A percentile compares a stretch with the other conserved stretches of the same genome.
Conservation (phyloP, 352 stramenopile genomes). For the Phytopythium oedochilum region DNA sequence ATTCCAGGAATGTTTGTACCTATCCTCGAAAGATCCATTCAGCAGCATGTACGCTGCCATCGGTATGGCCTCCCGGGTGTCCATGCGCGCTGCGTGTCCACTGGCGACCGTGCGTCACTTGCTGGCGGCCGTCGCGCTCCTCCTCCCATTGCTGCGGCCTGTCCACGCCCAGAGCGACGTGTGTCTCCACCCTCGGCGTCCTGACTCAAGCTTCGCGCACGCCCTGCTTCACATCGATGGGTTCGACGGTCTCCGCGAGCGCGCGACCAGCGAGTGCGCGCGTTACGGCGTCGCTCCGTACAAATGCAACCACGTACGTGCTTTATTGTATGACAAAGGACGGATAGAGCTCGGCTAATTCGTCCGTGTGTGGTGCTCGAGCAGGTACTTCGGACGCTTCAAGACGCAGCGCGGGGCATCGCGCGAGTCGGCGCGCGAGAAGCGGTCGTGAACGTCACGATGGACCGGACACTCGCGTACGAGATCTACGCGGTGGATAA, state of each 20-base stretch:
- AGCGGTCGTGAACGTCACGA: slow-evolving; percentile 49
- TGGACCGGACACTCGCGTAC: slow-evolving; percentile 48
- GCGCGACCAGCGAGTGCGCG: slow-evolving; percentile 16
- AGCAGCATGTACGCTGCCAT: no score
- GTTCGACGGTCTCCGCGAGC: slow-evolving; percentile 24
- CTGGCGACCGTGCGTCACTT: no score
- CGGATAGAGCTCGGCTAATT: no score
- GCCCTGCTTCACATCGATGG: slow-evolving; percentile 33
- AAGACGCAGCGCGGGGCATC: slow-evolving; percentile 28
- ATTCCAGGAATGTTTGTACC: no score
- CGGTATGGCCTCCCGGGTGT: no score
- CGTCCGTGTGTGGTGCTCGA: background rate
- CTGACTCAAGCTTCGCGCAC: slow-evolving; percentile 19
- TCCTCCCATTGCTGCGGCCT: background rate
- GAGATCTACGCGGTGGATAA: slow-evolving; percentile 19
- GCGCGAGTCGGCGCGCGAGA: slow-evolving; percentile 31
- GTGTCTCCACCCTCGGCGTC: slow-evolving; percentile 20
- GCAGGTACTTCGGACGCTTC: slow-evolving; percentile 28
- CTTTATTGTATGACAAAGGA: no score
- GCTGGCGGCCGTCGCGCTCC: no score
- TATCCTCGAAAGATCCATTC: no score
- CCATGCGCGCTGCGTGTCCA: no score
- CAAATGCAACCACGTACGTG: slow-evolving; percentile 23
- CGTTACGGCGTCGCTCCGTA: slow-evolving; percentile 20
- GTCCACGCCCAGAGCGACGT: background rate